Conservation (phyloP, 441 rosid species). For the Theobroma grandiflorum region DNA sequence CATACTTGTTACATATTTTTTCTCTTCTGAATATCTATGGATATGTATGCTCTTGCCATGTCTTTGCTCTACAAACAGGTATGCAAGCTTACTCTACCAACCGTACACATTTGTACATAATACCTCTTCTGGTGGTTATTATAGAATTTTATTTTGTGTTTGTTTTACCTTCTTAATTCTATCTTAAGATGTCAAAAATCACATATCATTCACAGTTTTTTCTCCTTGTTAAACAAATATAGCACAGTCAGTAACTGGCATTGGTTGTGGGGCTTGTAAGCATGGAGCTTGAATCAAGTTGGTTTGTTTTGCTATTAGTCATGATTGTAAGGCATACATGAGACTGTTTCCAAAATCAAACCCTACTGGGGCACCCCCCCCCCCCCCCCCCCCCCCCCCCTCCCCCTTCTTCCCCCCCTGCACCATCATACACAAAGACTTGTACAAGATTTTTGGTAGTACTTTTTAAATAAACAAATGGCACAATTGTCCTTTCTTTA, state of each 20-base stretch:
- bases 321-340: background rate
- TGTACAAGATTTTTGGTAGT: background rate
- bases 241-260: background rate
- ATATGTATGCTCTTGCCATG: background rate
- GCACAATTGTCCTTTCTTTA: background rate
- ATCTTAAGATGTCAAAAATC: background rate
- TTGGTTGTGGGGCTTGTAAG: background rate
- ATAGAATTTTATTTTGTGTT: background rate
- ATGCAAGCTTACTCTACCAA: background rate
- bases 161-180: background rate
- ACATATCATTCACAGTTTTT: background rate
- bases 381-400: background rate
- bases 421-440: background rate
- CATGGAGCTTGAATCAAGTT: background rate
- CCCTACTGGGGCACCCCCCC: background rate
- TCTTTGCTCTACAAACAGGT: conserved; percentile 8
- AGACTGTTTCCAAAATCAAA: background rate
- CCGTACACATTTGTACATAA: background rate
- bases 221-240: background rate
- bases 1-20: background rate
- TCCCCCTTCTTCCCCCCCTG: background rate
- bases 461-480: background rate
- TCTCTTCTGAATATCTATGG: background rate
- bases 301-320: background rate
- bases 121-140: background rate